A percentile compares a stretch with the other conserved stretches of the same genome.
phyloP scores from a whole-genome alignment of 768 basidiomycete species.

The Porpolomopsis calyptriformis region DNA sequence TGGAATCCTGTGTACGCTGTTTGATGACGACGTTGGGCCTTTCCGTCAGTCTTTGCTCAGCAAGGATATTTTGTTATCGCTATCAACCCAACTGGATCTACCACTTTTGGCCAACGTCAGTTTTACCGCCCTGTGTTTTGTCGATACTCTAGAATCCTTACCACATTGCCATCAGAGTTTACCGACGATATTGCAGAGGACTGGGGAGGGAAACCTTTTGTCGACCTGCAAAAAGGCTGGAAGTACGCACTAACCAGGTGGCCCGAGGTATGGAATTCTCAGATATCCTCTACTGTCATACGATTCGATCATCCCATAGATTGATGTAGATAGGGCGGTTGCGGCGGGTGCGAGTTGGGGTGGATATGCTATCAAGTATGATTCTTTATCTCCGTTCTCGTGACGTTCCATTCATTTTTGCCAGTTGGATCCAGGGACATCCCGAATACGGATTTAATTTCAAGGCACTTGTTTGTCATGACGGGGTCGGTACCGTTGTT shows the following conservation, averaged over 20 bases:
- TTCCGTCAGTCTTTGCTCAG: conserved; percentile 55
- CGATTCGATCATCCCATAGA: conserved; percentile 25
- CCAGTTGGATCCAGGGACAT: conserved; percentile 91
- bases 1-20: not conserved
- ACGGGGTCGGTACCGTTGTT: conserved; percentile 48
- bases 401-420: conserved; percentile 4
- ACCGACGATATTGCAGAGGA: conserved; percentile 74
- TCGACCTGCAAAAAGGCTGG: conserved; percentile 69
- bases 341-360: conserved; percentile 81
- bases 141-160: not conserved
- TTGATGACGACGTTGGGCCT: not conserved
- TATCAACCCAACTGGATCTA: conserved; percentile 92
- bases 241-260: conserved; percentile 53
- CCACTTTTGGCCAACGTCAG: conserved; percentile 80
- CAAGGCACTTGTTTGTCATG: conserved; percentile 87
- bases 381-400: not conserved
- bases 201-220: conserved; percentile 82
- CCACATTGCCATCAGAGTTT: conserved; percentile 36
- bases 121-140: conserved; percentile 2
- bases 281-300: not conserved
- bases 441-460: conserved; percentile 81
- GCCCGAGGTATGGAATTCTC: conserved; percentile 45
- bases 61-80: conserved; percentile 84
- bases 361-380: conserved; percentile 81
- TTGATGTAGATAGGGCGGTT: conserved; percentile 58